Evolutionary conservation across 768 basidiomycete genomes (phyloP).

Genomic region (Collybia mongolica): DNA sequence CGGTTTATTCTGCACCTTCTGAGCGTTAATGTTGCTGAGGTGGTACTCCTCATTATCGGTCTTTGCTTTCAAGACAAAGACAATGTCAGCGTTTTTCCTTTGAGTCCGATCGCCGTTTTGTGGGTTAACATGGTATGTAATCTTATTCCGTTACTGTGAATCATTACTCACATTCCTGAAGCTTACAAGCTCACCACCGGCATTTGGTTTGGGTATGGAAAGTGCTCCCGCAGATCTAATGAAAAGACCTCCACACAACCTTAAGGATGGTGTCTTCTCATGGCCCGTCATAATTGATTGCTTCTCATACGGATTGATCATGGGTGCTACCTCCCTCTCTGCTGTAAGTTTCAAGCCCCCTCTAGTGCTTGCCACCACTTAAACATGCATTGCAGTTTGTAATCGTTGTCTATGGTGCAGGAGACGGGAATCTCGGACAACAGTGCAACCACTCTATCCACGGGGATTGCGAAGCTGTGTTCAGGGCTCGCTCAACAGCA

Average conservation of each 20-base stretch:
- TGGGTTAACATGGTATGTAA: constrained; percentile 49
- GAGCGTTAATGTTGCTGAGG: constrained; percentile 53
- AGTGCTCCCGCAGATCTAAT: constrained; percentile 49
- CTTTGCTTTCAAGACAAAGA: constrained; percentile 54
- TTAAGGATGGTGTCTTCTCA: constrained; percentile 35
- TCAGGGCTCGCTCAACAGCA: constrained; percentile 32
- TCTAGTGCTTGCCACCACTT: not conserved
- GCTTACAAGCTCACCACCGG: constrained; percentile 48
- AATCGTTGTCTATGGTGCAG: constrained; percentile 33
- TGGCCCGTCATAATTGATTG: constrained; percentile 37
- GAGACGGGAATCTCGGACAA: constrained; percentile 27
- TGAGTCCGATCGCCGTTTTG: constrained; percentile 51
- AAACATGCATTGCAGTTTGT: constrained; percentile 23
- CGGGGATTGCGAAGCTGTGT: constrained; percentile 28
- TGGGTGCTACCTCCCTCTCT: constrained; percentile 31
- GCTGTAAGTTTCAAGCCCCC: constrained; percentile 22
- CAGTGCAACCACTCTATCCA: constrained; percentile 29
- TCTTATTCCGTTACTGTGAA: not conserved
- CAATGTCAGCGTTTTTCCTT: constrained; percentile 51
- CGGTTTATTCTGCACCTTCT: constrained; percentile 56
- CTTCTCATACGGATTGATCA: constrained; percentile 33
- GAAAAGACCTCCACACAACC: constrained; percentile 40
- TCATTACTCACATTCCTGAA: not conserved
- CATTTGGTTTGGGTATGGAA: constrained; percentile 54
- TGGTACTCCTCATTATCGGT: constrained; percentile 52